Evolutionary conservation across 2,329 filamentous ascomycete genomes (phyloP).

Genomic region (Colletotrichum sp.): DNA sequence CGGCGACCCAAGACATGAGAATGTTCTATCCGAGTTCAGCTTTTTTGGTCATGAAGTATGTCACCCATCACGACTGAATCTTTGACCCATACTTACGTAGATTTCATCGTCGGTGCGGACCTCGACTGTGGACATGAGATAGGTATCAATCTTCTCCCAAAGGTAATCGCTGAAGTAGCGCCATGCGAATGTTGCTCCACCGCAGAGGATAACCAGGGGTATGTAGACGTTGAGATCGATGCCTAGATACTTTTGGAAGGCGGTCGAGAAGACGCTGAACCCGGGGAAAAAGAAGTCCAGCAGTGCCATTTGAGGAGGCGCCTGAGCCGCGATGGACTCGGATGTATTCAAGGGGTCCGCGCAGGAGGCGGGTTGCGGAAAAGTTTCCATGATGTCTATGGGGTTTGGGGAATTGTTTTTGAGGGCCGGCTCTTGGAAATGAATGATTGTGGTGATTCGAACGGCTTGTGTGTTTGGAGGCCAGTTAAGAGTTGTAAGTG

Average conservation of each 20-base stretch:
- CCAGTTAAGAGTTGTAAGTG: not conserved
- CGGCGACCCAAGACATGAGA: constrained; percentile 72
- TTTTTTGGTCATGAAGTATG: not conserved
- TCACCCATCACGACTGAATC: not conserved
- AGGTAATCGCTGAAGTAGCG: constrained; percentile 57
- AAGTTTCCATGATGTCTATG: not conserved
- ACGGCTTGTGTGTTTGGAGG: not conserved
- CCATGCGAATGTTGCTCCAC: constrained; percentile 54
- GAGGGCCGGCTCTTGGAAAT: not conserved
- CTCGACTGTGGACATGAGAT: constrained; percentile 70
- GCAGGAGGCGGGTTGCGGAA: not conserved
- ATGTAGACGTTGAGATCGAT: constrained; percentile 69
- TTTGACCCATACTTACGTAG: constrained; percentile 45
- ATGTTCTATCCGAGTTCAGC: constrained; percentile 52
- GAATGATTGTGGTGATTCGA: not conserved
- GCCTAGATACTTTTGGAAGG: constrained; percentile 60
- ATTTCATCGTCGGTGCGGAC: constrained; percentile 74
- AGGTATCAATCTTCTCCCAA: constrained; percentile 50
- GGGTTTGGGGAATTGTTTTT: not conserved
- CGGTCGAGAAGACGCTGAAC: constrained; percentile 61
- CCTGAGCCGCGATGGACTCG: not conserved
- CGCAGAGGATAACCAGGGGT: constrained; percentile 57
- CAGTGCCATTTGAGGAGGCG: constrained; percentile 45
- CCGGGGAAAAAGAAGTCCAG: constrained; percentile 72
- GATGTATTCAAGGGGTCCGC: not conserved